A percentile compares a stretch with the other conserved stretches of the same genome.
phyloP scores from a whole-genome alignment of 495 filamentous ascomycete genomes.

The Xylaria nigripes region DNA sequence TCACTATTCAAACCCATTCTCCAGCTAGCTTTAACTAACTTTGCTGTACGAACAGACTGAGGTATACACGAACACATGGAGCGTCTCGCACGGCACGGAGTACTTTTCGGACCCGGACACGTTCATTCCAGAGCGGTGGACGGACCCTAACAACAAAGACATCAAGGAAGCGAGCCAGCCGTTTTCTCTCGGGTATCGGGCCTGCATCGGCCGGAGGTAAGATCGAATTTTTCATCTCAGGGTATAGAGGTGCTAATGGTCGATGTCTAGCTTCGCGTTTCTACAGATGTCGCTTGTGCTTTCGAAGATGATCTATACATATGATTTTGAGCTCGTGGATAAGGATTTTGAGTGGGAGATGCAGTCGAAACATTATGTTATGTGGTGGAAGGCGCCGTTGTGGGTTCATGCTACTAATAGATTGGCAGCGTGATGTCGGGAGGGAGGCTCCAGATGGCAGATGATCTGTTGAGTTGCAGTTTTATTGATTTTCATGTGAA shows the following conservation, averaged over 20 bases:
- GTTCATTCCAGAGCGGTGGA: conserved; percentile 23
- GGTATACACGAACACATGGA: conserved; percentile 25
- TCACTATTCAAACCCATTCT: neutral
- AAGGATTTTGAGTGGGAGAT: conserved; percentile 22
- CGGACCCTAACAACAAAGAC: conserved; percentile 17
- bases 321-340: conserved; percentile 30
- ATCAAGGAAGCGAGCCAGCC: conserved; percentile 26
- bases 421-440: too few species aligned
- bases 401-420: too few species aligned
- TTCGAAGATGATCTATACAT: conserved; percentile 27
- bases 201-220: conserved; percentile 21
- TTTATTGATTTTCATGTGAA: too few species aligned
- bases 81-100: conserved; percentile 16
- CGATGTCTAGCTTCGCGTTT: conserved; percentile 19
- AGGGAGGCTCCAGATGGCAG: too few species aligned
- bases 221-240: neutral
- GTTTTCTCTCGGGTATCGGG: conserved; percentile 15
- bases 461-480: too few species aligned
- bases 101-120: conserved; percentile 18
- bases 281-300: conserved; percentile 26
- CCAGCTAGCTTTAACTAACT: neutral
- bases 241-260: neutral
- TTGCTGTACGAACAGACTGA: conserved; percentile 9
- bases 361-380: conserved; percentile 16
- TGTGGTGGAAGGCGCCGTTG: conserved; percentile 24